Evolutionary conservation across 345 rosid genomes (phyloP), one percentile per base, ranked within the genome.

Genomic region (Trapa bicornis): DNA sequence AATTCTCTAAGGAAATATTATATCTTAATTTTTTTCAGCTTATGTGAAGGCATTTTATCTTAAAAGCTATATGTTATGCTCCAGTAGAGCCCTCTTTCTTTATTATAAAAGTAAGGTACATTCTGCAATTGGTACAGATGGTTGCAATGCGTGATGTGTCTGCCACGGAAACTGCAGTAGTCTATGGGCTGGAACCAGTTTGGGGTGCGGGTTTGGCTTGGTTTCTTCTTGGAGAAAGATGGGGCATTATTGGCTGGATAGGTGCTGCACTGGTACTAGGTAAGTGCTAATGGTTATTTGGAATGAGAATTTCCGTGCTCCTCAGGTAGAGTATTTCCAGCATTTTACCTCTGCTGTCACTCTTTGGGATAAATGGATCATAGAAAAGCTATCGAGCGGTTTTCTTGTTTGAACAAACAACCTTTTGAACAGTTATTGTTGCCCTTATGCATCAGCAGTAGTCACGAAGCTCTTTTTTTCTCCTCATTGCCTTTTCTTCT

Each of bases 151-250:
- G 79, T 14, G 82, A 86, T 73, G 84, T 88, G 22, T 81, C 84
- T 4, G 91, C 87, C 42, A 77, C 79, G 32, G 86, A 84, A 70
- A 77, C 85, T 35, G 87, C 87, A 35, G 73, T 84, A 67, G 76
- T 86, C 68, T 83, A 86, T 72, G 85, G 86, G 45, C 75, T 88
- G 77, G 95, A 88, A 73, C 89, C 89, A 4, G 80, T 82, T 4
- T 82, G 89, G 89, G 89, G 91, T 64, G 91, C 85, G 16, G 79
- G 77, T 68, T 88, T 88, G 75, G 86, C 89, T 41, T 88, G 95
- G 89, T 84, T 81, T 74, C 81, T 88, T 61, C 89, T 86, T 33
- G 84, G 84, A 14, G 91, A 86, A 78, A 75, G 91, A 65, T 86
- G 91, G 89, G 91, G 80, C 53, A 42, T 71, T 22, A 69, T 72